Base-by-base conservation (phyloP, 139 green algal genomes). In the Chlorella sp. region DNA sequence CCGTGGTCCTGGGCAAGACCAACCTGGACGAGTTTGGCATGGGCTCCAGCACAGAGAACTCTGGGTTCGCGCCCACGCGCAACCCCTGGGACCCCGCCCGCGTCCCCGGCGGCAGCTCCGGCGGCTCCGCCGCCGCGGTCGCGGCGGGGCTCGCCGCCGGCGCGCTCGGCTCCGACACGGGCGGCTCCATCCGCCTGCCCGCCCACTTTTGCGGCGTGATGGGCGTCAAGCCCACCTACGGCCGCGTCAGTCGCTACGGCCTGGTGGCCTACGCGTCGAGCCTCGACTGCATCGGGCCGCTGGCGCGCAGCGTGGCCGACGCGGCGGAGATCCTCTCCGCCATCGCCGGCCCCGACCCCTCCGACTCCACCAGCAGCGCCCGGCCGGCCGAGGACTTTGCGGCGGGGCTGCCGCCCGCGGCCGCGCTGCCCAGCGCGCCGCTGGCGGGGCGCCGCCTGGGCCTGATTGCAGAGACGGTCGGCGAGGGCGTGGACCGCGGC, bases 1-100 rank as follows among this genome's bases (percentile, higher is more conserved):
- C 91, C 3, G 73, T 99, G 27, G 59, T 98, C 23, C 33, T 99
- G 36, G 96, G 96, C 36, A 99, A 99, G 82, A 97, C 92, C 21
- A 99, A 99, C 87, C 89, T 96, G 86, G 96, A 99, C 63, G 94
- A 97, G 76, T 99, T 99, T 78, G 95, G 94, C 61, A 99, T 99
- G 96, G 96, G 96, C 55, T 94, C 81, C 87, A 93, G 83, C 25
- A 98, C 92, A 4, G 96, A 99, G 71, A 93, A 91, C 76, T 97
- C 89, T 0, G 90, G 87, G 0, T 98, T 89, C 80, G 87, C 58
- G 46, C 65, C 60, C 2, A 93, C 88, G 0, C 53, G 83, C 51
- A 97, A 97, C 77, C 94, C 94, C 8, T 95, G 90, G 87, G 89
- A 94, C 84, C n/a, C 70, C 0, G 66, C 79, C 3, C 77, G 93